Evolutionary conservation across 2,329 filamentous ascomycete species (phyloP).

Genomic region (Paracorniculantispora psalliotae): DNA sequence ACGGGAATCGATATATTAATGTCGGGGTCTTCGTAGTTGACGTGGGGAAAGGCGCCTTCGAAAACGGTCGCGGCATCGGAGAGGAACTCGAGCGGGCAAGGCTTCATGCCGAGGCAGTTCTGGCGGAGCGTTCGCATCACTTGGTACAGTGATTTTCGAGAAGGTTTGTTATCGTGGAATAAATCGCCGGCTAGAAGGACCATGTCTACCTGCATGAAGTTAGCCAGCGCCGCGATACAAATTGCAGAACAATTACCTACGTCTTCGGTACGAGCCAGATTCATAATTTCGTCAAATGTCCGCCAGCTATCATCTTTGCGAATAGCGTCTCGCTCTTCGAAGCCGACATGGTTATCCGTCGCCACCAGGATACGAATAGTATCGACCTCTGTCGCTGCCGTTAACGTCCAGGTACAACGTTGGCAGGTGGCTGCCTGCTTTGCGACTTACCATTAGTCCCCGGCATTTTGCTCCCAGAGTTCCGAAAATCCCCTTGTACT

Average conservation of each 20-base stretch:
- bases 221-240: neutral
- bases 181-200: constrained; percentile 89
- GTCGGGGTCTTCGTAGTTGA: constrained; percentile 96
- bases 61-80: constrained; percentile 92
- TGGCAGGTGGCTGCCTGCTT: neutral
- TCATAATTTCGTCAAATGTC: constrained; percentile 93
- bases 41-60: constrained; percentile 81
- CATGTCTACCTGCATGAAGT: constrained; percentile 70
- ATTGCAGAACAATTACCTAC: constrained; percentile 34
- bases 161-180: constrained; percentile 98
- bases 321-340: constrained; percentile 85
- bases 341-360: constrained; percentile 97
- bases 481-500: neutral
- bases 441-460: neutral
- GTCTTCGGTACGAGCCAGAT: constrained; percentile 76
- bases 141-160: constrained; percentile 91
- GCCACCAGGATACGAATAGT: constrained; percentile 92
- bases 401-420: neutral
- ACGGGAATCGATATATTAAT: constrained; percentile 97
- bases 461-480: neutral
- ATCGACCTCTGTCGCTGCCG: constrained; percentile 51
- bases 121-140: constrained; percentile 91
- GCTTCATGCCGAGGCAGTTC: constrained; percentile 93
- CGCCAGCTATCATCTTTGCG: constrained; percentile 98
- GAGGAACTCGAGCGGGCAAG: constrained; percentile 89